Percentiles rank a stretch among this genome's conserved stretches.
These are phyloP conservation scores for Astrothelium subdiscretum DNA, from an alignment of 495 filamentous ascomycete genomes.

Conservation along the genomic window DNA sequence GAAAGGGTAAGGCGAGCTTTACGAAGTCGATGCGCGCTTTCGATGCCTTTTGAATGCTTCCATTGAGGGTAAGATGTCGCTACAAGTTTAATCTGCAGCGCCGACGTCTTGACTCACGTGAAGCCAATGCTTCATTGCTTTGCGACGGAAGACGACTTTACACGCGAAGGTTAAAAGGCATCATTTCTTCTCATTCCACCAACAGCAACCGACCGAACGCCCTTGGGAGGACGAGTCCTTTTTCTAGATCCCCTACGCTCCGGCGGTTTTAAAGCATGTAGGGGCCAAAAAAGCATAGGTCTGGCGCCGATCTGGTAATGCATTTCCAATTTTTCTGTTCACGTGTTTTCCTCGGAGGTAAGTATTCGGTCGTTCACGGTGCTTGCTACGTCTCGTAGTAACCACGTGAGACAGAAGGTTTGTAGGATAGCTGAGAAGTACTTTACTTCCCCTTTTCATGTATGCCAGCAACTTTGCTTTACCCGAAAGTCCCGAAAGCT, in stretches of 20 bases:
- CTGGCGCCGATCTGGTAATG: neutral
- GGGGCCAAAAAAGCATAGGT: neutral
- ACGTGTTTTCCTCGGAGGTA: neutral
- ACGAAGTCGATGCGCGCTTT: neutral
- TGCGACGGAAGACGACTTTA: neutral
- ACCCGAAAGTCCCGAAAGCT: neutral
- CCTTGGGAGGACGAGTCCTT: neutral
- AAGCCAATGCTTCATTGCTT: neutral
- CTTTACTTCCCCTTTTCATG: neutral
- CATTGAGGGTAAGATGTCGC: neutral
- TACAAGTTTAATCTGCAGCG: neutral
- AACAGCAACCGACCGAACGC: neutral
- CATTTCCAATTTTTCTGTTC: neutral
- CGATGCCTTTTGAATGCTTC: neutral
- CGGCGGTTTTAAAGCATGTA: neutral
- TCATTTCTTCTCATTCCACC: neutral
- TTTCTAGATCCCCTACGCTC: neutral
- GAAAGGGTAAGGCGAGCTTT: neutral
- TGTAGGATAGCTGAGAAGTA: neutral
- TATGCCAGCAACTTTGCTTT: neutral
- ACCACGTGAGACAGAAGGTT: neutral
- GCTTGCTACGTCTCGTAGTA: neutral
- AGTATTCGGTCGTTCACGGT: neutral
- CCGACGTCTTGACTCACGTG: neutral
- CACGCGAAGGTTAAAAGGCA: neutral